Conservation (phyloP, 1,284 basidiomycete species). For the Apiotrichum siamense region DNA sequence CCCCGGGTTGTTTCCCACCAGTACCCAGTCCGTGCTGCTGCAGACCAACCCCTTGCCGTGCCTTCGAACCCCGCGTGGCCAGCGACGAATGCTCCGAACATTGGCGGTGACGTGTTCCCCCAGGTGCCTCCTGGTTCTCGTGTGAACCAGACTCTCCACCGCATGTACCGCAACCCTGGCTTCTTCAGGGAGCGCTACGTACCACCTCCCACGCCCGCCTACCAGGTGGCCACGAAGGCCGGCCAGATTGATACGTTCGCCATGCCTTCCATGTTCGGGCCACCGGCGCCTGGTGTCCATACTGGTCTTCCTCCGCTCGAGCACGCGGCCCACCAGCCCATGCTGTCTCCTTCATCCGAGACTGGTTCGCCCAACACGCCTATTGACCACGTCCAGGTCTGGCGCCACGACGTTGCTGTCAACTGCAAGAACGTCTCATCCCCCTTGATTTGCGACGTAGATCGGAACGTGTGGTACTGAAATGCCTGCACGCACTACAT, state of each 20-base stretch:
- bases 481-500: too few relatives aligned
- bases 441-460: neutral
- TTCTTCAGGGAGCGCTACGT: constrained; percentile 3
- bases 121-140: neutral
- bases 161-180: neutral
- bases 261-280: neutral
- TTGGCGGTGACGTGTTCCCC: neutral
- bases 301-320: neutral
- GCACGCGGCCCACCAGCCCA: neutral
- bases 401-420: neutral
- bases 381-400: neutral
- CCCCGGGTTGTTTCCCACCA: neutral
- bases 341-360: neutral
- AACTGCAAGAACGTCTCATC: neutral
- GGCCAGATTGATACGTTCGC: neutral
- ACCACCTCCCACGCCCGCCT: neutral
- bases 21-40: neutral
- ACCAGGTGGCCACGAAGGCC: neutral
- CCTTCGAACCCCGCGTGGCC: neutral
- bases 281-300: too few relatives aligned
- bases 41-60: neutral
- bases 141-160: neutral
- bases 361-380: constrained; percentile 1
- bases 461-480: neutral
- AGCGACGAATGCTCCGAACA: neutral